These are phyloP conservation scores for Exophiala alcalophila DNA, from an alignment of 2,329 filamentous ascomycete genomes.

Conservation along the genomic window DNA sequence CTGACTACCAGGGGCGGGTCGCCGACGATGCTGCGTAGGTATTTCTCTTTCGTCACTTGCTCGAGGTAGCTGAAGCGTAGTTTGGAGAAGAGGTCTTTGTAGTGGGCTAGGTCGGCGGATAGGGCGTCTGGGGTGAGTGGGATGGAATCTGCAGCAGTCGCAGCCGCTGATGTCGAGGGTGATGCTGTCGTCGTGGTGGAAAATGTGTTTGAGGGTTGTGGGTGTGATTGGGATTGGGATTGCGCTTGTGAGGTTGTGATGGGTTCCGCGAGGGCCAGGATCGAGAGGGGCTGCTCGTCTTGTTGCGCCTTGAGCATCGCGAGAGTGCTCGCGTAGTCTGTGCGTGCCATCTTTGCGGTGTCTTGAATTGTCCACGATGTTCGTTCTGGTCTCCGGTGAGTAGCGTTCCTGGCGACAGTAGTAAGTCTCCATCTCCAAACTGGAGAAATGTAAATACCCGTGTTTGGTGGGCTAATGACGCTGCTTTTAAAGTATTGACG, in stretches of 20 bases:
- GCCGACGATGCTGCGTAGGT: slow-evolving; percentile 86
- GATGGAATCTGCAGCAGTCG: slow-evolving; percentile 59
- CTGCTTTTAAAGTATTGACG: too few relatives aligned
- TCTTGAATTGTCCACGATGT: not conserved
- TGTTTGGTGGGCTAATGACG: too few relatives aligned
- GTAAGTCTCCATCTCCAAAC: too few relatives aligned
- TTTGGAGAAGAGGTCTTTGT: slow-evolving; percentile 90
- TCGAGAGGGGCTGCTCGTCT: slow-evolving; percentile 36
- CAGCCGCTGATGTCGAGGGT: too few relatives aligned
- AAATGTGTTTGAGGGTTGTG: slow-evolving; percentile 47
- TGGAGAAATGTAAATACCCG: too few relatives aligned
- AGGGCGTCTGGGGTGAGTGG: slow-evolving; percentile 68
- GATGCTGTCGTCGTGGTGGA: slow-evolving; percentile 73
- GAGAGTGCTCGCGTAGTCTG: slow-evolving; percentile 35
- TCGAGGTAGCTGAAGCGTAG: slow-evolving; percentile 96
- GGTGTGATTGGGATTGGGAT: slow-evolving; percentile 3
- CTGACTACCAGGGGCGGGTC: slow-evolving; percentile 84
- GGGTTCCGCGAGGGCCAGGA: slow-evolving; percentile 33
- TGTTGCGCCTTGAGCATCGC: slow-evolving; percentile 25
- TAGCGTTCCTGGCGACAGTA: too few relatives aligned
- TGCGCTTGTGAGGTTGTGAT: slow-evolving; percentile 20
- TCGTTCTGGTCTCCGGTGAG: too few relatives aligned
- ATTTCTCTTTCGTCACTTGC: slow-evolving; percentile 98
- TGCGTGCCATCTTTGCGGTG: slow-evolving; percentile 40
- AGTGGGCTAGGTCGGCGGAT: slow-evolving; percentile 80